These are phyloP conservation scores for Phytophthora pisi DNA, from an alignment of 352 stramenopile genomes.

Conservation along the genomic window DNA sequence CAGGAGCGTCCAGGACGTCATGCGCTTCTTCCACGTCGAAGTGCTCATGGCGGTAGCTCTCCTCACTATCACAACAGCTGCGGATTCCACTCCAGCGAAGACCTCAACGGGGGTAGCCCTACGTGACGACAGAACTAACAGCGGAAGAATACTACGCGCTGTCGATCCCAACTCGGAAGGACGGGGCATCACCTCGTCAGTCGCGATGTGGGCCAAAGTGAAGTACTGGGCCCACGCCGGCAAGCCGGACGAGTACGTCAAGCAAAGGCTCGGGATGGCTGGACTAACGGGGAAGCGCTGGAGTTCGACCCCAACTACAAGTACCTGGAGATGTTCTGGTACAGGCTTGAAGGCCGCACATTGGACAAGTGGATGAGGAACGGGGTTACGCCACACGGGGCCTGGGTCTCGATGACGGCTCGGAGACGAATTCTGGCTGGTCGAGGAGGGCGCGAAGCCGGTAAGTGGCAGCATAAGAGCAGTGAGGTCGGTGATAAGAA, in stretches of 20 bases:
- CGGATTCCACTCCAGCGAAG: no score
- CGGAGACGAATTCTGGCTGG: background rate
- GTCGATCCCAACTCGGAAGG: no score
- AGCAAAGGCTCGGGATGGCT: background rate
- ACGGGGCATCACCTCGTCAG: background rate
- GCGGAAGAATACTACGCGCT: no score
- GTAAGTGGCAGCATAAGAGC: no score
- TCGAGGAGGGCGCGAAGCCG: no score
- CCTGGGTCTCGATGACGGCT: background rate
- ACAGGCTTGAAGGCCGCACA: background rate
- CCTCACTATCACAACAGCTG: no score
- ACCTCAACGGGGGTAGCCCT: no score
- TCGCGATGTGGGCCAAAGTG: background rate
- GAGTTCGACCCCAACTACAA: background rate
- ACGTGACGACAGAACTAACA: no score
- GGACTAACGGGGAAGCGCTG: background rate
- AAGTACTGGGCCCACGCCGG: background rate
- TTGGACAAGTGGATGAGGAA: background rate
- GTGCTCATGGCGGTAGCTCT: no score
- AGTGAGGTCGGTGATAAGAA: no score
- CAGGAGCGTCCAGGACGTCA: no score
- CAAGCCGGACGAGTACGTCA: background rate
- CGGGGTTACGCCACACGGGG: background rate
- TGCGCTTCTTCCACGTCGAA: no score
- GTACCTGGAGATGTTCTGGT: background rate